A percentile compares a stretch with the other conserved stretches of the same genome.
Evolutionary conservation across 2,329 filamentous ascomycete species (phyloP).

Genomic region (Paraphaeosphaeria sporulosa): DNA sequence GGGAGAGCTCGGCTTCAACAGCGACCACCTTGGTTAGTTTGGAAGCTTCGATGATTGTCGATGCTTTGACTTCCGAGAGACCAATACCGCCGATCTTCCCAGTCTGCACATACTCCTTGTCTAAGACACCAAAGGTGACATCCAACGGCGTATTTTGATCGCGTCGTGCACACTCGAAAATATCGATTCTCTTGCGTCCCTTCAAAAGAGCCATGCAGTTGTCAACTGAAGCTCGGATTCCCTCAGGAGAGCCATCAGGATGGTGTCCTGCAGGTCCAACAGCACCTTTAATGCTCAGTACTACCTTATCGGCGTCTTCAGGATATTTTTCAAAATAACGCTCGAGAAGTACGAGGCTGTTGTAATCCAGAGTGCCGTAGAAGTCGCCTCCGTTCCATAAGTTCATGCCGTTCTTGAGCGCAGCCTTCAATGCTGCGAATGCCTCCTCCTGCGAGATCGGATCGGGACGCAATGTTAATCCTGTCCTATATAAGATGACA

Average conservation of each 20-base stretch:
- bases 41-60: slow-evolving; percentile 53
- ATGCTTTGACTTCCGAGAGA: slow-evolving; percentile 49
- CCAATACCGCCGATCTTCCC: slow-evolving; percentile 50
- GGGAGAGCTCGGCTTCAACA: slow-evolving; percentile 65
- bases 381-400: neutral
- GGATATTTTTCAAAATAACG: neutral
- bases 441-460: neutral
- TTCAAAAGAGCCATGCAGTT: slow-evolving; percentile 5
- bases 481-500: neutral
- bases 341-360: neutral
- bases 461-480: neutral
- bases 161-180: slow-evolving; percentile 51
- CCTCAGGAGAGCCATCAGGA: neutral
- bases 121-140: slow-evolving; percentile 43
- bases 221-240: neutral
- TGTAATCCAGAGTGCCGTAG: neutral
- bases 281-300: neutral
- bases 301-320: neutral
- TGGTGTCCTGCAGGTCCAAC: neutral
- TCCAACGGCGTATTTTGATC: slow-evolving; percentile 51
- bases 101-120: slow-evolving; percentile 20
- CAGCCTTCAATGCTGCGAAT: neutral
- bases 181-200: slow-evolving; percentile 35
- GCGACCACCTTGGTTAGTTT: slow-evolving; percentile 60
- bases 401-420: neutral